A percentile compares a stretch with the other conserved stretches of the same genome.
Evolutionary conservation across 306 rosid genomes (phyloP).

Genomic region (Nissolia schottii): DNA sequence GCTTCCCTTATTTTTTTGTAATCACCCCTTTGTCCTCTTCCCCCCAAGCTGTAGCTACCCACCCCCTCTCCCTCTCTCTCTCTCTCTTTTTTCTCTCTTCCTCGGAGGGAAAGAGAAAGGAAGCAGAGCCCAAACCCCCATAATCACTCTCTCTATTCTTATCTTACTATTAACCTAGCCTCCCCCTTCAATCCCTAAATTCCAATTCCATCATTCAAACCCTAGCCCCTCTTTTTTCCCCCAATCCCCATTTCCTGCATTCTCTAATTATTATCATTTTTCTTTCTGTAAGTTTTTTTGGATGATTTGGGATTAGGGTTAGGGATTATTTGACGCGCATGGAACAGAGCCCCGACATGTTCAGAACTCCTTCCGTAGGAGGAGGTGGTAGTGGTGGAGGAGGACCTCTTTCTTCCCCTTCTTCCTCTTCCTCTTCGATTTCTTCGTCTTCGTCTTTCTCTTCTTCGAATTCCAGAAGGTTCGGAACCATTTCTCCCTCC

Average conservation of each 20-base stretch:
- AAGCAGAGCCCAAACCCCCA: not conserved
- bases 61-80: not conserved
- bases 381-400: not conserved
- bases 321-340: conserved; percentile 46
- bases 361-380: conserved; percentile 36
- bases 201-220: not conserved
- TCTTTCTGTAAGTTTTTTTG: not conserved
- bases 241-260: not conserved
- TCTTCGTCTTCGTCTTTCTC: not conserved
- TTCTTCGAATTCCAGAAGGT: conserved; percentile 44
- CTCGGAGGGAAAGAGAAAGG: not conserved
- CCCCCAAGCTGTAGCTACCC: not conserved
- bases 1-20: too few relatives aligned
- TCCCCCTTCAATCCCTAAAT: not conserved
- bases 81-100: not conserved
- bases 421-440: not conserved
- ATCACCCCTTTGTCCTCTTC: not conserved
- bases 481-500: conserved; percentile 52
- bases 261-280: not conserved
- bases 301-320: conserved; percentile 46
- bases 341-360: conserved; percentile 63
- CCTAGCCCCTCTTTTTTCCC: not conserved
- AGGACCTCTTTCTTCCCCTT: not conserved
- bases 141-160: not conserved
- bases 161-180: too few relatives aligned